Evolutionary conservation across 2,329 filamentous ascomycete species (phyloP).

Genomic region (Neofusicoccum laricinum): DNA sequence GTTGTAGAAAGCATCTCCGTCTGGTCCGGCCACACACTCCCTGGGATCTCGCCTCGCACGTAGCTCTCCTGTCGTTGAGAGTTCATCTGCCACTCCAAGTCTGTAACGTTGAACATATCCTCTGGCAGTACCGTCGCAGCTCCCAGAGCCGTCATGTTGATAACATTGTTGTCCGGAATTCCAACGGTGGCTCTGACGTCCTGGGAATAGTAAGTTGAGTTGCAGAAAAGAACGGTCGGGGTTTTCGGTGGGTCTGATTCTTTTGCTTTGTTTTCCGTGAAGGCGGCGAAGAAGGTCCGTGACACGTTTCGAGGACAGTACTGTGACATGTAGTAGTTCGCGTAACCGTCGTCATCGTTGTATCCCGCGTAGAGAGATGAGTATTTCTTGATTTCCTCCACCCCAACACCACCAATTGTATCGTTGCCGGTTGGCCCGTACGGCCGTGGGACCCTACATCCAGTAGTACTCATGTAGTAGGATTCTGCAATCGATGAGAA

Average conservation of each 20-base stretch:
- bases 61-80: not conserved
- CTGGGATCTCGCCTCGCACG: conserved; percentile 18
- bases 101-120: conserved; percentile 36
- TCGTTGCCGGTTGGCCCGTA: not conserved
- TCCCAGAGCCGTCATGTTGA: conserved; percentile 19
- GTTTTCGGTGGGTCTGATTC: conserved; percentile 20
- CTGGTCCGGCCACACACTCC: too few relatives aligned
- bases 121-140: conserved; percentile 24
- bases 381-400: conserved; percentile 20
- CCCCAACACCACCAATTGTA: not conserved
- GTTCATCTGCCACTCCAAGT: conserved; percentile 32
- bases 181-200: conserved; percentile 42
- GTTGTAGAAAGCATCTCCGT: not conserved
- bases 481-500: conserved; percentile 16
- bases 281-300: conserved; percentile 22
- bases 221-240: conserved; percentile 17
- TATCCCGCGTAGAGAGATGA: conserved; percentile 46
- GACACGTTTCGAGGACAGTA: not conserved
- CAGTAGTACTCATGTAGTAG: not conserved
- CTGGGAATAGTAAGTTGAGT: conserved; percentile 27
- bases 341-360: conserved; percentile 36
- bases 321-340: conserved; percentile 26
- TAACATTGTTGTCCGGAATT: conserved; percentile 22
- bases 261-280: conserved; percentile 20
- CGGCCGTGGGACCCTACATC: conserved; percentile 25